Base-by-base conservation (phyloP, 2,329 filamentous ascomycete genomes). In the Botrytis elliptica region DNA sequence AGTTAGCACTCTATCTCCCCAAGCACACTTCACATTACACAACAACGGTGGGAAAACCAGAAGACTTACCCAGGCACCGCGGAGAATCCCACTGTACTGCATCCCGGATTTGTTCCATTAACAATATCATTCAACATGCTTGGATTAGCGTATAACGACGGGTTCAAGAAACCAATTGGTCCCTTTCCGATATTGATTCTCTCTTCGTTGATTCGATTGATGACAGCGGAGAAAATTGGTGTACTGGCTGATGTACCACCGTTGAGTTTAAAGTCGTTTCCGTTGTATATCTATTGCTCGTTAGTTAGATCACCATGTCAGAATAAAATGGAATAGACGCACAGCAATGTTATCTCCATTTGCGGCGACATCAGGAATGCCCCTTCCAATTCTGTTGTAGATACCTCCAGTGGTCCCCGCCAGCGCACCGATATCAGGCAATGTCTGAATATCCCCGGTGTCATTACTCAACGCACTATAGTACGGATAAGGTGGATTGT, bases 151-250 rank as follows among this genome's bases (percentile, higher is more conserved):
- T 87, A 87, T n/a, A 88, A 77, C 59, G 84, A 83, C 0, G 84
- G 86, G 69, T 88, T 86, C 33, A 88, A 79, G 75, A 88, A 88
- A 0, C 86, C 87, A 18, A 88, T 82, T 0, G 85, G 80, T 8
- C 81, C 79, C 79, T 87, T 87, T 3, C 83, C 84, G 0, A 78
- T 81, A 12, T 82, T 82, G 38, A 87, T 77, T 36, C 86, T 80
- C 77, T 85, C 85, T 78, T 88, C 86, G 74, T 87, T 87, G 52
- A 88, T 81, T 76, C 86, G 77, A 1, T 85, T 88, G 42, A 88
- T 77, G 57, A 87, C 82, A 0, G 84, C 80, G 0, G 83, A 85
- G 75, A 85, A 85, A 1, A 86, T 84, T 0, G 87, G 87, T 46
- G 85, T 79, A 4, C 84, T 84, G 12, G 86, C 85, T 68, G 84